phyloP scores from a whole-genome alignment of 140 eudicot species.

The Stevia rebaudiana region DNA sequence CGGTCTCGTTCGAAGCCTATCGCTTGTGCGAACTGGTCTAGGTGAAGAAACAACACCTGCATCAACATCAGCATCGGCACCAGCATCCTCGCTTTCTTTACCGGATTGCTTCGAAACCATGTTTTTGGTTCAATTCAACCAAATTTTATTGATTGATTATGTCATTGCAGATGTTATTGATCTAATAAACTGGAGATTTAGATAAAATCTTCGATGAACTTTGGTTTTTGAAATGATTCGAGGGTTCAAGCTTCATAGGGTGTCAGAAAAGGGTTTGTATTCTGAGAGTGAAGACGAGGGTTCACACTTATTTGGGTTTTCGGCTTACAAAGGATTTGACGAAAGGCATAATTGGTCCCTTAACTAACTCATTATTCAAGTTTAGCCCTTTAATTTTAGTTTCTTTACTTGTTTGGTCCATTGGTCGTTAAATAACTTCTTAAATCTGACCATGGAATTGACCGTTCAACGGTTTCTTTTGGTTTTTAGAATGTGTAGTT shows the following conservation, averaged over 20 bases:
- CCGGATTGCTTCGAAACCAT: conserved; percentile 33
- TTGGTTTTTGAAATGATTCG: conserved; percentile 13
- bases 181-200: neutral
- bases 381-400: neutral
- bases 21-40: conserved; percentile 53
- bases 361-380: neutral
- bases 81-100: conserved; percentile 25
- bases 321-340: neutral
- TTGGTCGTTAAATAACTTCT: neutral
- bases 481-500: too few species aligned
- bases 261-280: conserved; percentile 17
- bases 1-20: conserved; percentile 53
- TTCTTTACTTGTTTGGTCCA: neutral
- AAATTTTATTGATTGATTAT: conserved; percentile 4
- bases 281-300: conserved; percentile 17
- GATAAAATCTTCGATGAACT: neutral
- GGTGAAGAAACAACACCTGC: conserved; percentile 32
- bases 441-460: too few species aligned
- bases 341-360: conserved; percentile 15
- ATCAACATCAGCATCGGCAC: conserved; percentile 25
- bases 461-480: too few species aligned
- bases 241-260: conserved; percentile 12
- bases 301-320: conserved; percentile 25
- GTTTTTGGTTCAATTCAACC: neutral
- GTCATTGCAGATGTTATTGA: conserved; percentile 7